Conservation (phyloP, 179 eudicot species). For the Silene vulgaris region DNA sequence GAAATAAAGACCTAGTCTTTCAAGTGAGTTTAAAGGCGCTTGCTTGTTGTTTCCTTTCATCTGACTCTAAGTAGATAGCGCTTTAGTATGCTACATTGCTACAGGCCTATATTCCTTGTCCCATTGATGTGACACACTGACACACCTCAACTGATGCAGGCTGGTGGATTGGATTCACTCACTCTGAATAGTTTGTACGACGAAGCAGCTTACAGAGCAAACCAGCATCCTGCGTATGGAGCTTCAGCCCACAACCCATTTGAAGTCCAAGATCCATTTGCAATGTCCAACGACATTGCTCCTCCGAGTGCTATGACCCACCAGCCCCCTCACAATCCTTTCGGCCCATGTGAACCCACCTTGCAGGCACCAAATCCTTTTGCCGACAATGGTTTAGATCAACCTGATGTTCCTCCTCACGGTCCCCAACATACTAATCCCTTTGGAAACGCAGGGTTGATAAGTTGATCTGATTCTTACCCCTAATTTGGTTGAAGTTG, state of each 20-base stretch:
- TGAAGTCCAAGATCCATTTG: constrained; percentile 69
- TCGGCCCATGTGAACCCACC: constrained; percentile 52
- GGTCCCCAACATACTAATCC: constrained; percentile 64
- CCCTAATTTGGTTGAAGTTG: not conserved
- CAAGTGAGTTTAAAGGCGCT: no score
- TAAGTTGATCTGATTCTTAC: constrained; percentile 45
- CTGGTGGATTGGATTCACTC: constrained; percentile 89
- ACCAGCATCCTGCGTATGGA: constrained; percentile 74
- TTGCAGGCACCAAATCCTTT: constrained; percentile 63
- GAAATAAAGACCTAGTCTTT: not conserved
- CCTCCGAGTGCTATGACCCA: constrained; percentile 46
- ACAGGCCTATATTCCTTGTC: no score
- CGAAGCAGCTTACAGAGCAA: constrained; percentile 70
- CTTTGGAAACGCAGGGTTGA: constrained; percentile 66
- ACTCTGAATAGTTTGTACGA: constrained; percentile 79
- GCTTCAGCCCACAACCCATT: constrained; percentile 83
- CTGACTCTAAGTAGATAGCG: no score
- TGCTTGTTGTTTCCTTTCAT: no score
- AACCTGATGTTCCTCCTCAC: constrained; percentile 43
- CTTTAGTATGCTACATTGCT: no score
- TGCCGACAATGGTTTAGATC: constrained; percentile 55
- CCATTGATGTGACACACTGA: not conserved
- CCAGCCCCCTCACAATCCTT: constrained; percentile 51
- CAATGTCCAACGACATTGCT: constrained; percentile 51
- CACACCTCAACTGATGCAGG: constrained; percentile 38